These are phyloP conservation scores for Penicillium capsulatum DNA, from an alignment of 2,329 filamentous ascomycete species.

Conservation along the genomic window DNA sequence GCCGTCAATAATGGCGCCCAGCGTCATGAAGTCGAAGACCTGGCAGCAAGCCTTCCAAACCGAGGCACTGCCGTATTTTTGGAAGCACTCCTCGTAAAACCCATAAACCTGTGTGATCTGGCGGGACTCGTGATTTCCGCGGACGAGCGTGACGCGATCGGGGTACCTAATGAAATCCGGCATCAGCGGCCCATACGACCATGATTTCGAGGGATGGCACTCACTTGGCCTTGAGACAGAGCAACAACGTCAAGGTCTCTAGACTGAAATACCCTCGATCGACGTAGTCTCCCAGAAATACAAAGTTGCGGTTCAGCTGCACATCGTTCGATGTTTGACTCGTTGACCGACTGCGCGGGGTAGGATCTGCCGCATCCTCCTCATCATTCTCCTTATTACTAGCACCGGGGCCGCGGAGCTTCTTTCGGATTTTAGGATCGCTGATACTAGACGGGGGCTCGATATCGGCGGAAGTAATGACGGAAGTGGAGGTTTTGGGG, in stretches of 20 bases:
- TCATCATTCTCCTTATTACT: slow-evolving; percentile 30
- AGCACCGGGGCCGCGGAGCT: slow-evolving; percentile 57
- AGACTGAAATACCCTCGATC: slow-evolving; percentile 71
- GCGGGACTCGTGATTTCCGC: slow-evolving; percentile 71
- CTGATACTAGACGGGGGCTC: slow-evolving; percentile 87
- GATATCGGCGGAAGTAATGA: slow-evolving; percentile 86
- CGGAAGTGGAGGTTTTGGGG: slow-evolving; percentile 63
- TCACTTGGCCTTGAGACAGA: slow-evolving; percentile 69
- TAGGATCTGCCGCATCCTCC: slow-evolving; percentile 23
- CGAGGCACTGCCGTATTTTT: slow-evolving; percentile 72
- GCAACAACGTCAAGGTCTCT: slow-evolving; percentile 67
- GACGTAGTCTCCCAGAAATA: slow-evolving; percentile 70
- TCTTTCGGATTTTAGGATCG: slow-evolving; percentile 80
- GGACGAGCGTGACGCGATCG: slow-evolving; percentile 67
- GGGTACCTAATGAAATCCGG: slow-evolving; percentile 52
- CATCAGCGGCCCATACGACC: slow-evolving; percentile 2
- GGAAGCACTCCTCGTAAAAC: slow-evolving; percentile 73
- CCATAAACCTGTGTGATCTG: slow-evolving; percentile 76
- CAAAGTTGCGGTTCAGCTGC: slow-evolving; percentile 62
- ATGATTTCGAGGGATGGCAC: slow-evolving; percentile 19
- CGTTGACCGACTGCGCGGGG: slow-evolving; percentile 25
- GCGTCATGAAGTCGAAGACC: slow-evolving; percentile 71
- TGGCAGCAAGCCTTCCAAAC: slow-evolving; percentile 78
- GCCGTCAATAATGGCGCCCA: slow-evolving; percentile 69
- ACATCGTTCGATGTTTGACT: slow-evolving; percentile 30